Evolutionary conservation across 768 basidiomycete genomes (phyloP), one percentile per base, ranked within the genome.

Genomic region (Boletus eberwhitei): DNA sequence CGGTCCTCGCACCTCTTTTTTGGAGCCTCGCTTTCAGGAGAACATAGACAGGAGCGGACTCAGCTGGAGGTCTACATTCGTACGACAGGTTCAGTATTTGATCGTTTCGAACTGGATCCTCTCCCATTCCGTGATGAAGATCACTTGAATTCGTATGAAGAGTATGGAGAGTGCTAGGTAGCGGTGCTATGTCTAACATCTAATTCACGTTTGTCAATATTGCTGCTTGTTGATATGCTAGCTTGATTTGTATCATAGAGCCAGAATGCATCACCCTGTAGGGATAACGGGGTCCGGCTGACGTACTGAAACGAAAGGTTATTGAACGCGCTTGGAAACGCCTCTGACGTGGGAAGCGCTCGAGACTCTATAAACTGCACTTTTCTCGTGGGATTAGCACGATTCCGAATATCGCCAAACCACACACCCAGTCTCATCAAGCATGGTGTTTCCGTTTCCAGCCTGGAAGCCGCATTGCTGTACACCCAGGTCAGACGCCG

Each of bases 101-200:
- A 81, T 65, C 78, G 78, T 36, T 86, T 86, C 59, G 84, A 86
- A 70, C 73, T 85, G 68, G 86, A 88, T 62, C 82, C 87, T 36
- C 80, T 87, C 53, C 87, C 88, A 43, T 88, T 86, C 65, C 78
- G 83, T 62, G 74, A 79, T 62, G 76, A 77, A 69, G 75, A 77
- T 64, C 62, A 63, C 62, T 68, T 72, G 69, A 75, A 59, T 61
- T 71, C 78, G 61, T 79, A 80, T 78, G 77, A 79, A 65, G 61
- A 73, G 69, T 82, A 82, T 71, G 78, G 80, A 74, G 82, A 85
- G 71, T 87, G 86, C 74, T 88, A 87, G 86, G 73, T 87, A 85
- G 79, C 71, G 51, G 57, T 59, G 55, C 54, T 57, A 56, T 69
- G 69, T 63, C 66, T 63, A 64, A 55, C 55, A 47, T 64, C 59